A percentile compares a stretch with the other conserved stretches of the same genome.
phyloP scores from a whole-genome alignment of 176 grass and related monocot species.

The Zea mays region DNA sequence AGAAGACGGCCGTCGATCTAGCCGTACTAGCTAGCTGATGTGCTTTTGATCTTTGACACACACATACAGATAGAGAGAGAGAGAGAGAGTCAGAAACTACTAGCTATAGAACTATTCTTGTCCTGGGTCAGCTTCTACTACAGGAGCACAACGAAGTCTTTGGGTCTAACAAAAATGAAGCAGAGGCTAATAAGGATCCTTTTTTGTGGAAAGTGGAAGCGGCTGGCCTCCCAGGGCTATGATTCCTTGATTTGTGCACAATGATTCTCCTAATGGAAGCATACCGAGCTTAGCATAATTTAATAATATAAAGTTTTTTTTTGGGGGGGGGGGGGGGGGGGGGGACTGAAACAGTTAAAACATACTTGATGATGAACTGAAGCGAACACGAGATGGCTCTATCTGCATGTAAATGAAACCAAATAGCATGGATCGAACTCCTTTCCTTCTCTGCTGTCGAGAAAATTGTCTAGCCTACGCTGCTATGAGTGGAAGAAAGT shows the following conservation, averaged over 20 bases:
- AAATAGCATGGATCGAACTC: neutral
- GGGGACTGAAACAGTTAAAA: neutral
- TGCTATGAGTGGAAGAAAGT: neutral
- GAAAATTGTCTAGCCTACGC: neutral
- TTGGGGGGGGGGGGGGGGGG: no score
- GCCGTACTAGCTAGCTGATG: neutral
- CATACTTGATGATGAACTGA: neutral
- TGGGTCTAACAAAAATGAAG: conserved; percentile 13
- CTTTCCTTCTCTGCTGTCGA: neutral
- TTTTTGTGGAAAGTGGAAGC: neutral
- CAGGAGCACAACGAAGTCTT: neutral
- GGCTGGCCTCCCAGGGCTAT: neutral
- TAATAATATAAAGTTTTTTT: neutral
- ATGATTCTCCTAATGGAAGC: neutral
- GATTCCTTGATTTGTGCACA: conserved; percentile 9
- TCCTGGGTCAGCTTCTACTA: neutral
- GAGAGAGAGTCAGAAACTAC: neutral
- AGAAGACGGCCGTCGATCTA: neutral
- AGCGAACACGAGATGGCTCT: neutral
- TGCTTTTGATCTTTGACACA: neutral
- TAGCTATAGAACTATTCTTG: neutral
- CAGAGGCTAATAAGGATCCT: conserved; percentile 3
- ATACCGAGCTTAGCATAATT: neutral
- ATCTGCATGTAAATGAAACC: neutral
- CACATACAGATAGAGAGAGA: no score